Evolutionary conservation across 2,329 filamentous ascomycete species (phyloP).

Genomic region (Cercospora canescens): DNA sequence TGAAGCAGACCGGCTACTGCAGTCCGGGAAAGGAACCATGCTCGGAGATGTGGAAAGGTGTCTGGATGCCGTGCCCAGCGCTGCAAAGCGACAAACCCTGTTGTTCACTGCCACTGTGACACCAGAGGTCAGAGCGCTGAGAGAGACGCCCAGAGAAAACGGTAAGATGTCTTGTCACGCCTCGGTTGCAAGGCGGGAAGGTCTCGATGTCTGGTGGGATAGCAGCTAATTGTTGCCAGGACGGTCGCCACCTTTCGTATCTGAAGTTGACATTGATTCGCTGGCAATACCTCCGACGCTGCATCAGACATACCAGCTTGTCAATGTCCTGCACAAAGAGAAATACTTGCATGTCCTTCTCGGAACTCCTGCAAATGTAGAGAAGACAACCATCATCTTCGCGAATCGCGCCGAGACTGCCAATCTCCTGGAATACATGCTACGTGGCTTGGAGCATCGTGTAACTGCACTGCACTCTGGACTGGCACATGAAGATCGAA

Average conservation of each 20-base stretch:
- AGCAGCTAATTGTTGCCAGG: not conserved
- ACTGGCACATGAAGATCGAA: conserved; percentile 80
- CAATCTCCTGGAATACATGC: conserved; percentile 82
- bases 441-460: conserved; percentile 82
- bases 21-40: conserved; percentile 78
- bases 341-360: conserved; percentile 92
- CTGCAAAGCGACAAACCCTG: conserved; percentile 79
- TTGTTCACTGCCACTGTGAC: conserved; percentile 97
- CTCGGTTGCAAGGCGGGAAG: not conserved
- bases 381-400: conserved; percentile 86
- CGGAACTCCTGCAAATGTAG: conserved; percentile 70
- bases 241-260: conserved; percentile 73
- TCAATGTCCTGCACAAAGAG: conserved; percentile 89
- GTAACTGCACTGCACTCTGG: conserved; percentile 89
- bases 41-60: conserved; percentile 91
- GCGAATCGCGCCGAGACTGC: conserved; percentile 90
- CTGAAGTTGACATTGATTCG: conserved; percentile 73
- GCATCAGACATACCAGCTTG: conserved; percentile 80
- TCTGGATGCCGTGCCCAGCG: conserved; percentile 75
- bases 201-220: not conserved
- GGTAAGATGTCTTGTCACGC: not conserved
- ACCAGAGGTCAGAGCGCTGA: conserved; percentile 83
- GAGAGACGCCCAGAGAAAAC: conserved; percentile 49
- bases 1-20: conserved; percentile 87
- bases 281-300: conserved; percentile 80